A percentile compares a stretch with the other conserved stretches of the same genome.
Evolutionary conservation across 495 filamentous ascomycete species (phyloP).

Genomic region (Cercophora sp.): DNA sequence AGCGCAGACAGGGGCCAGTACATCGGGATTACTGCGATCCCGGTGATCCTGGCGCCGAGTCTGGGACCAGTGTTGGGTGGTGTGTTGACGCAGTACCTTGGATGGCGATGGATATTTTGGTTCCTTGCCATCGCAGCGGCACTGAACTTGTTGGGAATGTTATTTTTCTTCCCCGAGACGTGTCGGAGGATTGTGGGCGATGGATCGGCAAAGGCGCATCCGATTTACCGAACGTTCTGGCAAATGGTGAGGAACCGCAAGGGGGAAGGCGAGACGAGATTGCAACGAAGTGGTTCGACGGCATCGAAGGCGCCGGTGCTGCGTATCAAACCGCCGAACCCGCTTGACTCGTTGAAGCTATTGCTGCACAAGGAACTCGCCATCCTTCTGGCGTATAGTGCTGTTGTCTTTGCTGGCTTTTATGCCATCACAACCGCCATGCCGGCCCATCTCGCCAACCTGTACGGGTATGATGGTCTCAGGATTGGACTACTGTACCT

Average conservation of each 20-base stretch:
- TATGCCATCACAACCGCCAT: slow-evolving; percentile 54
- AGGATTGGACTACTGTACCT: slow-evolving; percentile 57
- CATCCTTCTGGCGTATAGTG: slow-evolving; percentile 53
- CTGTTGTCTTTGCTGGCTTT: slow-evolving; percentile 56
- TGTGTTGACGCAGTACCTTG: slow-evolving; percentile 53
- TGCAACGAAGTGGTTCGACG: not conserved
- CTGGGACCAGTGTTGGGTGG: slow-evolving; percentile 49
- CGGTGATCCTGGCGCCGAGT: slow-evolving; percentile 28
- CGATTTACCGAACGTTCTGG: slow-evolving; percentile 37
- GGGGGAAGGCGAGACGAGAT: not conserved
- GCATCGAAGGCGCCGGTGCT: not conserved
- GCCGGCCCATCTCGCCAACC: slow-evolving; percentile 42
- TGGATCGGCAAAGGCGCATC: slow-evolving; percentile 48
- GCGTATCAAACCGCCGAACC: slow-evolving; percentile 45
- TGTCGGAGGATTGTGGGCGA: slow-evolving; percentile 62
- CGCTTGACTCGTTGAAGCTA: slow-evolving; percentile 55
- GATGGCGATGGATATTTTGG: slow-evolving; percentile 69
- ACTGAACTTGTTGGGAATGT: slow-evolving; percentile 37
- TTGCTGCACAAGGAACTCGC: slow-evolving; percentile 58
- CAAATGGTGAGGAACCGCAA: slow-evolving; percentile 25
- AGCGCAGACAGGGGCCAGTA: slow-evolving; percentile 50
- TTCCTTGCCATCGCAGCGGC: slow-evolving; percentile 55
- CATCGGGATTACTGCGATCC: slow-evolving; percentile 36
- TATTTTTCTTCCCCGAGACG: slow-evolving; percentile 57
- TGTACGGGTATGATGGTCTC: slow-evolving; percentile 57